These are phyloP conservation scores for Fragaria iinumae DNA, from an alignment of 306 rosid species.

Conservation along the genomic window DNA sequence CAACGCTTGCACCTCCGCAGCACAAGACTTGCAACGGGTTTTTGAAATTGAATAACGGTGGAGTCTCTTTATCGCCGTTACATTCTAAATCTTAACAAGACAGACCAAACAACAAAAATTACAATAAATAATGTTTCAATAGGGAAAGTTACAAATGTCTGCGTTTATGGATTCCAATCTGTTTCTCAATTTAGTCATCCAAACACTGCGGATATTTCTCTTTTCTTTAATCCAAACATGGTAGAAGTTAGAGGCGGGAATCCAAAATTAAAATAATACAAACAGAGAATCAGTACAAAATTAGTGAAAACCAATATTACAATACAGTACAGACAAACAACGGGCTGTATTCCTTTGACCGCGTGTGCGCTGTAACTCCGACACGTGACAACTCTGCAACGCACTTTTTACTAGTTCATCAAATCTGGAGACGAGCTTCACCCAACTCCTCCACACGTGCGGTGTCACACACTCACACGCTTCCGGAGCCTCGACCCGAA, in stretches of 20 bases:
- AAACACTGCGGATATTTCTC: too few species aligned
- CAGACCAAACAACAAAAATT: too few species aligned
- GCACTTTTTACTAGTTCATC: background rate
- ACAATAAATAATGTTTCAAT: too few species aligned
- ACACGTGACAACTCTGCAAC: slow-evolving; percentile 6
- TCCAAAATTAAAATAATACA: background rate
- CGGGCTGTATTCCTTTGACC: slow-evolving; percentile 8
- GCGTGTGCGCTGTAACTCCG: background rate
- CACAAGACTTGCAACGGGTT: too few species aligned
- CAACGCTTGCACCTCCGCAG: too few species aligned
- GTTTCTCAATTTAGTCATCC: too few species aligned
- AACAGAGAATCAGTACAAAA: background rate
- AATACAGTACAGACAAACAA: background rate
- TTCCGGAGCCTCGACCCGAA: background rate
- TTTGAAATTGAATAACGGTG: too few species aligned
- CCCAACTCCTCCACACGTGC: background rate
- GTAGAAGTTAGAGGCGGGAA: background rate
- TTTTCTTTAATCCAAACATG: too few species aligned
- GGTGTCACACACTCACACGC: background rate
- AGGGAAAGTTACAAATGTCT: too few species aligned
- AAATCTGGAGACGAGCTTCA: background rate
- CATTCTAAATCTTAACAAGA: too few species aligned
- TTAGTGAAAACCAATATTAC: background rate
- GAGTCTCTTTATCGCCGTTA: too few species aligned
- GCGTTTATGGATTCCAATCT: too few species aligned